These are phyloP conservation scores for Adansonia gregorii DNA, from an alignment of 441 rosid genomes.

Conservation along the genomic window DNA sequence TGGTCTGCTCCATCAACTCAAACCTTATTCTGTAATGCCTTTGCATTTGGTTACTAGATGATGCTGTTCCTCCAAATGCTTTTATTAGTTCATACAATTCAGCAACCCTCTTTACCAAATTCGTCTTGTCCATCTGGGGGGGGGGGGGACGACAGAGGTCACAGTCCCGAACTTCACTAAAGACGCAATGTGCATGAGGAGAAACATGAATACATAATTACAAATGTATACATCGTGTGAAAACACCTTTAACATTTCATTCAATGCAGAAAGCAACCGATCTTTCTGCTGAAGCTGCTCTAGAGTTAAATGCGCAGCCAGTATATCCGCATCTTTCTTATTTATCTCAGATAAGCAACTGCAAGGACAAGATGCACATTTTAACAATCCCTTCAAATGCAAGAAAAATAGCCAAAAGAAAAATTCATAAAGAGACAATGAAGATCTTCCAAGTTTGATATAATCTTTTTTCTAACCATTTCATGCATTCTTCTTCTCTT, in stretches of 20 bases:
- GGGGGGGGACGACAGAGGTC: not conserved
- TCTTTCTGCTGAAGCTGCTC: conserved; percentile 84
- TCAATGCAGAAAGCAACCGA: conserved; percentile 78
- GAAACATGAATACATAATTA: not conserved
- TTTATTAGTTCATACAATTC: conserved; percentile 73
- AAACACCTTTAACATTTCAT: conserved; percentile 76
- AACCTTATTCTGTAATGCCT: conserved; percentile 44
- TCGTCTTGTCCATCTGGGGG: conserved; percentile 72
- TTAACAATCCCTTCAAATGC: conserved; percentile 4
- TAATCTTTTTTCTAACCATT: not conserved
- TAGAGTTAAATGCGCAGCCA: conserved; percentile 56
- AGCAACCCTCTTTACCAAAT: conserved; percentile 61
- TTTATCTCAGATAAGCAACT: conserved; percentile 67
- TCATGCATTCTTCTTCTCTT: not conserved
- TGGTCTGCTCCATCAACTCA: conserved; percentile 4
- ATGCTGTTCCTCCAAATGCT: conserved; percentile 43
- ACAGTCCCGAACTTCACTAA: not conserved
- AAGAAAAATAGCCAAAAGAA: not conserved
- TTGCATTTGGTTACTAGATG: conserved; percentile 38
- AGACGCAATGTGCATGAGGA: no score
- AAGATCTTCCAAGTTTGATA: not conserved
- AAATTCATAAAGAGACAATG: not conserved
- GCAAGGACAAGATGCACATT: conserved; percentile 21
- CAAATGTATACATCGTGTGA: conserved; percentile 1
- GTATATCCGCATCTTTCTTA: conserved; percentile 64